Conservation (phyloP, 306 rosid species). For the Corylus americana region DNA sequence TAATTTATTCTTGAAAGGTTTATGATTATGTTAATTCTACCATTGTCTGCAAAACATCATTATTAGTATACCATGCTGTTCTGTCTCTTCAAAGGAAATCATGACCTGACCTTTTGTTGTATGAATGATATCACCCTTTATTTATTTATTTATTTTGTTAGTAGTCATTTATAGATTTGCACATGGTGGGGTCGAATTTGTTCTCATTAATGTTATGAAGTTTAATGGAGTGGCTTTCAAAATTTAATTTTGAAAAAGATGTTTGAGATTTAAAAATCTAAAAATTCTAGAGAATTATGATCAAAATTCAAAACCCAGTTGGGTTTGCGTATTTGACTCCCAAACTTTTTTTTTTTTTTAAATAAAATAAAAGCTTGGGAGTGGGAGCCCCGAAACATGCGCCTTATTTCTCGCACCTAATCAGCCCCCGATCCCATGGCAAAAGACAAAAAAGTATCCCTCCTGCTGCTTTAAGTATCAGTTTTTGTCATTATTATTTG, state of each 20-base stretch:
- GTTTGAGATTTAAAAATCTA: no score
- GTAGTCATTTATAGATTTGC: not conserved
- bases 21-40: not conserved
- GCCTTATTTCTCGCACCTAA: slow-evolving; percentile 18
- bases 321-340: not conserved
- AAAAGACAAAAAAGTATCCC: not conserved
- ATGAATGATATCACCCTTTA: not conserved
- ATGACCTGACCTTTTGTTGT: not conserved
- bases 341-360: not conserved
- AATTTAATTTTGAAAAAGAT: no score
- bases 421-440: not conserved
- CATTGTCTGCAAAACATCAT: not conserved
- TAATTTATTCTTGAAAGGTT: not conserved
- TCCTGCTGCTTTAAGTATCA: not conserved
- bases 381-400: slow-evolving; percentile 14
- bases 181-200: not conserved
- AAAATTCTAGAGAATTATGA: no score
- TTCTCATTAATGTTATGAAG: not conserved
- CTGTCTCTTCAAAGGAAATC: slow-evolving; percentile 5
- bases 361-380: not conserved
- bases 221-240: not conserved
- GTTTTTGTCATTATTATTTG: not conserved
- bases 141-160: not conserved
- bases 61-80: not conserved
- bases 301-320: no score